These are phyloP conservation scores for Populus deltoides DNA, from an alignment of 345 rosid genomes.

Conservation along the genomic window DNA sequence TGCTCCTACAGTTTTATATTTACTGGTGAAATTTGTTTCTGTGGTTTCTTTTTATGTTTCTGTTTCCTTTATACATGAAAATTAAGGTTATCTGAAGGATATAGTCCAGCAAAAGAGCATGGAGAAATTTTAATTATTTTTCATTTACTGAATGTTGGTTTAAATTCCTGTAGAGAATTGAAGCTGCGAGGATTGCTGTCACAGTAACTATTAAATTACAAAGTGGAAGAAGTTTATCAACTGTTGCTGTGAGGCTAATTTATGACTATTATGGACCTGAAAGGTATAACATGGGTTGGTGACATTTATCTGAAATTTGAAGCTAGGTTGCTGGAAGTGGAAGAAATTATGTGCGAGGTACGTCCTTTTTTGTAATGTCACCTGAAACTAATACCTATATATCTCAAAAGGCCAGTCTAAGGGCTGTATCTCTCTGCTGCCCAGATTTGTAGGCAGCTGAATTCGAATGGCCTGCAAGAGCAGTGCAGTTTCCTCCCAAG, in stretches of 20 bases:
- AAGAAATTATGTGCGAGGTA: conserved; percentile 81
- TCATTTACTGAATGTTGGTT: not conserved
- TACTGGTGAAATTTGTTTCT: not conserved
- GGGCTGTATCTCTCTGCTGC: not conserved
- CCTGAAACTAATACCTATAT: not conserved
- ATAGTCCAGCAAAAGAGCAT: not conserved
- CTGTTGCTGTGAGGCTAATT: conserved; percentile 13
- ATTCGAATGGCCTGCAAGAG: not conserved
- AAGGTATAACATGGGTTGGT: conserved; percentile 74
- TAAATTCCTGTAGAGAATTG: conserved; percentile 11
- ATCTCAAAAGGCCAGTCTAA: not conserved
- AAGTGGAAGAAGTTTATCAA: conserved; percentile 2
- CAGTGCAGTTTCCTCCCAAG: not conserved
- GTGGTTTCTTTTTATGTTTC: not conserved
- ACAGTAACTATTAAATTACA: not conserved
- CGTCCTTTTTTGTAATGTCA: not conserved
- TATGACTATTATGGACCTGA: conserved; percentile 47
- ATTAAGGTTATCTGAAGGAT: not conserved
- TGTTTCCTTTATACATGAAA: no score
- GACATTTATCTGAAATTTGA: conserved; percentile 77
- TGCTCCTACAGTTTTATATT: not conserved
- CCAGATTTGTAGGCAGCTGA: not conserved
- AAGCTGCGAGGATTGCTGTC: conserved; percentile 1
- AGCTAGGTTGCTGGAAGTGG: conserved; percentile 88
- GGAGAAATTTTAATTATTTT: no score